Evolutionary conservation across 169 alveolate species (phyloP), one percentile per base, ranked within the genome.

Genomic region (Eimeria maxima): DNA sequence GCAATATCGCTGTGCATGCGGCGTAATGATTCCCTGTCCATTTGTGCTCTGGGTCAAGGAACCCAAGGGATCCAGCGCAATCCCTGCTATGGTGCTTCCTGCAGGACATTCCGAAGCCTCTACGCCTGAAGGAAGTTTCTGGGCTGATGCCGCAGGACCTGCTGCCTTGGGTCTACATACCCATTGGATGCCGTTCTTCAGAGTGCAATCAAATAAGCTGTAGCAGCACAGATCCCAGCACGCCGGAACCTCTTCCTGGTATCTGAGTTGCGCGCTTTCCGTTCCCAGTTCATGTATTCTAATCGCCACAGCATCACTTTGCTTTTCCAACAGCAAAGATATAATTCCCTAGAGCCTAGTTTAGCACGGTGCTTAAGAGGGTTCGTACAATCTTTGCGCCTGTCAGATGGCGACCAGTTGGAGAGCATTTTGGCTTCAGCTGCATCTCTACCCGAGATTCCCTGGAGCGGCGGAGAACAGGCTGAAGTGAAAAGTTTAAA

Each of bases 221-320:
- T n/a, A 86, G 93, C 78, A 86, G 80, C 78, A 86, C 93, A 4
- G 93, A 86, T n/a, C 93, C 81, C 93, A 86, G 93, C 93, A 86
- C 93, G 13, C 93, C 93, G 78, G 93, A 86, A 50, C 93, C 93
- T 60, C 93, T 57, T 0, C 55, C 67, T 55, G 93, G 93, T 86
- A 86, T 57, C 67, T 86, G 65, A 60, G 44, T n/a, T 29, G 80
- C 45, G n/a, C 24, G 22, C 11, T 13, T 69, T 33, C 22, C n/a
- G 1, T 33, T 29, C 50, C 24, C 45, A 69, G 4, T 47, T 16
- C 50, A 13, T 33, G 50, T 2, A 33, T 65, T 65, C 44, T 69
- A 69, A 69, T 13, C n/a, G 1, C 27, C 80, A n/a, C 18, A 69
- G 80, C 80, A 20, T 11, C 27, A 29, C 45, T 11, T 24, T 4